phyloP scores from a whole-genome alignment of 2,329 filamentous ascomycete species.

The Bipolaris victoriae region DNA sequence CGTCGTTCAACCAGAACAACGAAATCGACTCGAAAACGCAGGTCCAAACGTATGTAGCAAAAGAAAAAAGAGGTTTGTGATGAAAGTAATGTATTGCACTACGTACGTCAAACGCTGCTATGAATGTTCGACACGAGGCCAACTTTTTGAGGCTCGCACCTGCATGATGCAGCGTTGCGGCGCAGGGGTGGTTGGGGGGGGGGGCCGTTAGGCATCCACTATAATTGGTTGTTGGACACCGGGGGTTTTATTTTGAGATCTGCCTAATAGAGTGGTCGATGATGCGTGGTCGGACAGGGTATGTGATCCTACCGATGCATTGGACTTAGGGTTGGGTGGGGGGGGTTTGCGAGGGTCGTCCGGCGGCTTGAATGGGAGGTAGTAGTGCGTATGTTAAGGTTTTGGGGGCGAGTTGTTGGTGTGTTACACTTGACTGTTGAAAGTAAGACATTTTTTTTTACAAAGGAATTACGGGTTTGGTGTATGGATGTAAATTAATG shows the following conservation, averaged over 20 bases:
- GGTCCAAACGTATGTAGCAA: not conserved
- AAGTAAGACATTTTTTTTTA: not conserved
- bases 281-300: not conserved
- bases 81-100: not conserved
- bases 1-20: not conserved
- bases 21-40: not conserved
- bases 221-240: not conserved
- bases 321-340: not conserved
- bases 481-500: not conserved
- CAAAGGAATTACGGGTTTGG: not conserved
- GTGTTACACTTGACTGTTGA: not conserved
- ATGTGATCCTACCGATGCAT: not conserved
- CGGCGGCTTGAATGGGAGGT: not conserved
- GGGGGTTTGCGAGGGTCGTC: not conserved
- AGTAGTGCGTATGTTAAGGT: not conserved
- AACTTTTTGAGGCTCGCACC: slow-evolving; percentile 11
- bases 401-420: not conserved
- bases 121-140: not conserved
- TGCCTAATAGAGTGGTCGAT: not conserved
- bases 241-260: not conserved
- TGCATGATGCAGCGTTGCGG: slow-evolving; percentile 10
- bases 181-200: not conserved
- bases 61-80: not conserved
- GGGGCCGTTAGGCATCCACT: slow-evolving; percentile 1
- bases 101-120: slow-evolving; percentile 11